Conservation (phyloP, 164 flowering plant species). For the Kingdonia uniflora region DNA sequence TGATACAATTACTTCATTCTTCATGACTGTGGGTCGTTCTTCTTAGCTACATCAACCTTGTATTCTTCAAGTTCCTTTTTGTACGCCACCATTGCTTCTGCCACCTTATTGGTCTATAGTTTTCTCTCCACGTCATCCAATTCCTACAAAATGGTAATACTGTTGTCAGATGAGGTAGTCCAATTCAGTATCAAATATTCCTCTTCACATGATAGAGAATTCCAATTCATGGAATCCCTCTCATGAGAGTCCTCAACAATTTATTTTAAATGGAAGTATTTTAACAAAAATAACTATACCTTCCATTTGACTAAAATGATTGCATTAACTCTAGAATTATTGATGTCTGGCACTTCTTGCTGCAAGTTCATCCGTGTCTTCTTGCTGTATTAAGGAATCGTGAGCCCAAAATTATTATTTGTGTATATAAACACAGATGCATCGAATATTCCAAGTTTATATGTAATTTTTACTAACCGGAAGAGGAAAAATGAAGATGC, state of each 20-base stretch:
- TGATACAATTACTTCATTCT: neutral
- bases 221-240: too few relatives aligned
- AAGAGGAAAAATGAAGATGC: slow-evolving; percentile 74
- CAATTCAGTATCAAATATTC: too few relatives aligned
- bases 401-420: neutral
- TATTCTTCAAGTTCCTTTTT: slow-evolving; percentile 80
- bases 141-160: slow-evolving; percentile 29
- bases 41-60: slow-evolving; percentile 12
- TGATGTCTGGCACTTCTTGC: slow-evolving; percentile 55
- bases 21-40: neutral
- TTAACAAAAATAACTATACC: slow-evolving; percentile 30
- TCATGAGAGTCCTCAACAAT: too few relatives aligned
- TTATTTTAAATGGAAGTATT: too few relatives aligned
- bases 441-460: too few relatives aligned
- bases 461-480: slow-evolving; percentile 28
- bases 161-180: too few relatives aligned
- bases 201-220: too few relatives aligned
- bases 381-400: slow-evolving; percentile 35
- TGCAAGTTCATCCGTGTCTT: slow-evolving; percentile 54
- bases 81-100: slow-evolving; percentile 68
- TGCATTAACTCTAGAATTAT: slow-evolving; percentile 51
- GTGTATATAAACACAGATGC: too few relatives aligned
- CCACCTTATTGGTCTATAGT: slow-evolving; percentile 59
- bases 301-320: slow-evolving; percentile 87
- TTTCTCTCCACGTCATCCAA: slow-evolving; percentile 53